These are phyloP conservation scores for Polychytrium aggregatum DNA, from an alignment of 192 early-diverging fungal species.

Conservation along the genomic window DNA sequence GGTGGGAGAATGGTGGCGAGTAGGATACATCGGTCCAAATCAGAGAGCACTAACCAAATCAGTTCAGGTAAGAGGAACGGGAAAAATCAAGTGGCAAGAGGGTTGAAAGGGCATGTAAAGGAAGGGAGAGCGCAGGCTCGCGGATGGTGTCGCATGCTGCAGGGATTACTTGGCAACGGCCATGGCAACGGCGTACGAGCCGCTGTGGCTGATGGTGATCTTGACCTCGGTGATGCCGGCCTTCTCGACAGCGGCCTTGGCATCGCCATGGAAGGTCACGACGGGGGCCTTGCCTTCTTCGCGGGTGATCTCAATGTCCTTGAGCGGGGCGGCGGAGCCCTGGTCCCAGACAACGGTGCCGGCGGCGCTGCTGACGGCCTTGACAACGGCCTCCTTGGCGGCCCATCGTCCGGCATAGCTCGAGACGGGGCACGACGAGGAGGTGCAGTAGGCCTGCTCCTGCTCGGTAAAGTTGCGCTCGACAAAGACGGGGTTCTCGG, in stretches of 20 bases:
- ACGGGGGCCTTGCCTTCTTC: slow-evolving; percentile 62
- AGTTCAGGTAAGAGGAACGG: no score
- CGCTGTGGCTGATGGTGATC: slow-evolving; percentile 88
- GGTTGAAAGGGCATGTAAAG: no score
- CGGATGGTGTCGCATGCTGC: no score
- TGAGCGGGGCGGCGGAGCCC: slow-evolving; percentile 75
- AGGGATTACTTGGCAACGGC: slow-evolving; percentile 42
- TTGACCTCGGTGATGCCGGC: slow-evolving; percentile 66
- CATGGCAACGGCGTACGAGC: slow-evolving; percentile 80
- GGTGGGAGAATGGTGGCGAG: no score
- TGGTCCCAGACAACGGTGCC: slow-evolving; percentile 50
- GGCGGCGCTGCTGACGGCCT: slow-evolving; percentile 67
- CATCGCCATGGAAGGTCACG: slow-evolving; percentile 74
- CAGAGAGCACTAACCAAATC: no score
- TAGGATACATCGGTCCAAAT: no score
- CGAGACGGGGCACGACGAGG: slow-evolving; percentile 57
- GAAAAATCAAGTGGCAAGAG: no score
- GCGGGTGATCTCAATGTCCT: slow-evolving; percentile 76
- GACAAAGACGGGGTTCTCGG: slow-evolving; percentile 74
- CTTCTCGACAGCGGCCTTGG: slow-evolving; percentile 54
- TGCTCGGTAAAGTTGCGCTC: slow-evolving; percentile 79
- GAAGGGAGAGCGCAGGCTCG: no score
- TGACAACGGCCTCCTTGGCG: slow-evolving; percentile 92
- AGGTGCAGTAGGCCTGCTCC: slow-evolving; percentile 72
- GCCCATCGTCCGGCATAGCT: slow-evolving; percentile 91